These are phyloP conservation scores for Trichosporon sp. DNA, from an alignment of 1,284 basidiomycete genomes.

Conservation along the genomic window DNA sequence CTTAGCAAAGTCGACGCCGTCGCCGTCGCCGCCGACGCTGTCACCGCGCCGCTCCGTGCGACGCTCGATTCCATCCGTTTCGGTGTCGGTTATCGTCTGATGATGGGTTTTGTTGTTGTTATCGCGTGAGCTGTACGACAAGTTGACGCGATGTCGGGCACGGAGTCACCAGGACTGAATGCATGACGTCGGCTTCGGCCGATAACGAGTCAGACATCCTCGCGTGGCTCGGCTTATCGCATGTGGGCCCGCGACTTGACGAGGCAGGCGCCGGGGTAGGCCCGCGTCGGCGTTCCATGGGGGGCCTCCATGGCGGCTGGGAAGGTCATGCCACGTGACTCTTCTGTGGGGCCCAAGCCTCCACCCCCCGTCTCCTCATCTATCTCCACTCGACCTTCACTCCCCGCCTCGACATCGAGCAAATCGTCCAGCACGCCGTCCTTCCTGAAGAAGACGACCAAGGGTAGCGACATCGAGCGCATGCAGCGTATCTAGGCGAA, in stretches of 20 bases:
- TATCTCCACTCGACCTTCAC: neutral
- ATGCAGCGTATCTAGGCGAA: neutral
- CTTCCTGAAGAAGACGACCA: neutral
- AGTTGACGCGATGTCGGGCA: neutral
- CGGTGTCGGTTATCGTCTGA: neutral
- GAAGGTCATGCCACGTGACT: neutral
- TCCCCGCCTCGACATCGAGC: neutral
- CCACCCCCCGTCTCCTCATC: too few relatives aligned
- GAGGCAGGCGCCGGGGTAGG: too few relatives aligned
- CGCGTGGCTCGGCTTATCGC: too few relatives aligned
- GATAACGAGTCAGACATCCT: neutral
- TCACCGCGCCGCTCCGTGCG: neutral
- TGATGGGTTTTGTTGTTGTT: neutral
- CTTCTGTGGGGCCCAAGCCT: neutral
- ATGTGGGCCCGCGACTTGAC: too few relatives aligned
- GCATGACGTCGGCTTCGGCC: conserved; percentile 13
- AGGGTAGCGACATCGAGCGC: neutral
- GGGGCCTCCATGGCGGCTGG: neutral
- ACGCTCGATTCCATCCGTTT: neutral
- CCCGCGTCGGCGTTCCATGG: too few relatives aligned
- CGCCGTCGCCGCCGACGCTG: neutral
- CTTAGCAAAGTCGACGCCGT: too few relatives aligned
- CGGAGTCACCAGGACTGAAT: too few relatives aligned
- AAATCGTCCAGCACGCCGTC: too few relatives aligned
- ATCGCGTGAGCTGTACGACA: neutral